These are phyloP conservation scores for Farysia itapuensis DNA, from an alignment of 1,284 basidiomycete genomes.

Conservation along the genomic window DNA sequence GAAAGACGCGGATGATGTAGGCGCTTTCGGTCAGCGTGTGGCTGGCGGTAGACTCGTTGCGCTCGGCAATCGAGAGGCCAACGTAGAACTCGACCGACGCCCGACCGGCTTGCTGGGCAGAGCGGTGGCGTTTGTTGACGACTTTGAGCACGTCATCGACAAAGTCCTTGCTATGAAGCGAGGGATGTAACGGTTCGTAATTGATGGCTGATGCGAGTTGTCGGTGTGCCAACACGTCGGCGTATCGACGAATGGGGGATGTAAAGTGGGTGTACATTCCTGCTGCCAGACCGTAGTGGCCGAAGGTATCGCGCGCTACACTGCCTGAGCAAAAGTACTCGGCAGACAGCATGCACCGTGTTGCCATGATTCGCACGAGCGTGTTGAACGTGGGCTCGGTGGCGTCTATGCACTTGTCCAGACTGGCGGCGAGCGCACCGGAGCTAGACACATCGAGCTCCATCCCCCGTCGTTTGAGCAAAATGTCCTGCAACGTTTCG, in stretches of 20 bases:
- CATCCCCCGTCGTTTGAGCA: slow-evolving; percentile 81
- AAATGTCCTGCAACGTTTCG: slow-evolving; percentile 90
- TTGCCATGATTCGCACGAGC: slow-evolving; percentile 97
- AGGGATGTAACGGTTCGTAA: slow-evolving; percentile 78
- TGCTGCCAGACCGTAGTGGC: slow-evolving; percentile 93
- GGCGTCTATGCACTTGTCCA: slow-evolving; percentile 82
- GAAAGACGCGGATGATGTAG: slow-evolving; percentile 90
- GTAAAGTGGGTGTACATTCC: slow-evolving; percentile 99
- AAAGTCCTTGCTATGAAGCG: slow-evolving; percentile 82
- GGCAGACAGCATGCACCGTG: slow-evolving; percentile 94
- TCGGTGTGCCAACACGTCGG: slow-evolving; percentile 90
- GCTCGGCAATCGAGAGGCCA: slow-evolving; percentile 74
- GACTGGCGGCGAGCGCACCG: slow-evolving; percentile 81
- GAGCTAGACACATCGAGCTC: slow-evolving; percentile 89
- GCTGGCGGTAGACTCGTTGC: slow-evolving; percentile 39
- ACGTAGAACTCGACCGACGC: slow-evolving; percentile 98
- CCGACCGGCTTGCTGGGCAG: slow-evolving; percentile 94
- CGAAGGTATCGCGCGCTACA: slow-evolving; percentile 86
- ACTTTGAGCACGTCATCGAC: slow-evolving; percentile 84
- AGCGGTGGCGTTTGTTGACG: slow-evolving; percentile 87
- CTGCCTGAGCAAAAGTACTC: slow-evolving; percentile 98
- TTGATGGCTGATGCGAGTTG: slow-evolving; percentile 89
- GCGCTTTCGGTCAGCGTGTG: slow-evolving; percentile 63
- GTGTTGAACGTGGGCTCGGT: slow-evolving; percentile 78
- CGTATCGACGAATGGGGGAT: slow-evolving; percentile 39